These are phyloP conservation scores for Botrytis medusae DNA, from an alignment of 2,329 filamentous ascomycete species.

Conservation along the genomic window DNA sequence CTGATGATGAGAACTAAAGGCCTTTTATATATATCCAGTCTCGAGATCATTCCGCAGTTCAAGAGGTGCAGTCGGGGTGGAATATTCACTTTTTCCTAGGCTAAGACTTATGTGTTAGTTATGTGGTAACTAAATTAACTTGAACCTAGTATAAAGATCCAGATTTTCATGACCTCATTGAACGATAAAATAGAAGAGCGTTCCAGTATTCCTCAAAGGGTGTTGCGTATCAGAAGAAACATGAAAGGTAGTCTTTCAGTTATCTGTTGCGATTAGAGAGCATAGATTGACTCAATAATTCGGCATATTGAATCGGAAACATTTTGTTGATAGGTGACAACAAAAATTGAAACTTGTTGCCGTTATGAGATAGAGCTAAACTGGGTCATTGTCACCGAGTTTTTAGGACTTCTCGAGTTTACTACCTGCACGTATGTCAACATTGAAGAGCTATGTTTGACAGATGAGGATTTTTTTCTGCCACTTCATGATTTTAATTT, in stretches of 20 bases:
- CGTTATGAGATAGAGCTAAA: background rate
- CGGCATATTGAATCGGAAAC: background rate
- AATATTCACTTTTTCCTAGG: background rate
- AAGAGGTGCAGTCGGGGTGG: too few relatives aligned
- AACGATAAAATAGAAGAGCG: background rate
- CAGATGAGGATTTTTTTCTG: background rate
- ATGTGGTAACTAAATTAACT: background rate
- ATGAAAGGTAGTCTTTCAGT: background rate
- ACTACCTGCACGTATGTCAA: background rate
- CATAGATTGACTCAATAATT: background rate
- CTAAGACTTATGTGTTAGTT: background rate
- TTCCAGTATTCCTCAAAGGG: background rate
- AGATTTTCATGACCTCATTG: background rate
- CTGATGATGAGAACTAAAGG: background rate
- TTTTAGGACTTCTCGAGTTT: background rate
- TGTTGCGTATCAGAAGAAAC: background rate
- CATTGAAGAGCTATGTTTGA: background rate
- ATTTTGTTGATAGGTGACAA: background rate
- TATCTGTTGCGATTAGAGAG: background rate
- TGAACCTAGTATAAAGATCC: background rate
- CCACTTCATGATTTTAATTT: accelerated
- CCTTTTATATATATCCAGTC: background rate
- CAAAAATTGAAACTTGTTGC: background rate
- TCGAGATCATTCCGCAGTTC: background rate
- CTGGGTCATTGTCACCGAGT: background rate